Evolutionary conservation across 106 monocot species (phyloP), one percentile per base, ranked within the genome.

Genomic region (Chionographis japonica): DNA sequence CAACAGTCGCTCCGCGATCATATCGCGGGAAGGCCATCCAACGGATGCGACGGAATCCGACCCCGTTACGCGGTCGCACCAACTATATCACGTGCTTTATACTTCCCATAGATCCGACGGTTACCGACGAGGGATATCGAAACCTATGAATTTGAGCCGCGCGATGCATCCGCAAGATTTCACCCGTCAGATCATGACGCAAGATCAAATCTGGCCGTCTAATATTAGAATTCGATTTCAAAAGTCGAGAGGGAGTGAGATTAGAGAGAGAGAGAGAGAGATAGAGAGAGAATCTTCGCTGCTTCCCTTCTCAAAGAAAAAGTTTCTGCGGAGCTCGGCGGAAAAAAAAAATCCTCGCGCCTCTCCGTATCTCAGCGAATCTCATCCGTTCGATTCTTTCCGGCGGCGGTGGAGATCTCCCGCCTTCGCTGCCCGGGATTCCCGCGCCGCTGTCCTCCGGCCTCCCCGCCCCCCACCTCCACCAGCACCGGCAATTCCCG

Each of bases 141-240:
- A 4, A 20, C 20, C 68, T 74, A 80, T 74, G 69, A 80, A 80
- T 70, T 79, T n/a, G 3, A 50, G 43, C 74, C 75, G 42, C 56
- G 62, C 62, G 83, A 79, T 83, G 18, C 6, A 10, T 37, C 17
- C 7, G 42, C 35, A 2, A 2, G 38, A 27, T 58, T 19, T 5
- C 13, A 8, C 20, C 78, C 78, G 79, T 83, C 75, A 39, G 70
- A 71, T 70, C 11, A 4, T 0, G 14, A 35, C 11, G 27, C 3
- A 11, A 7, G 8, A 3, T 12, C 0, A 52, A 54, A 78, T 66
- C 74, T 4, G 4, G 6, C 74, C 74, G 78, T 83, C 53, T 42
- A 83, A 83, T 79, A 79, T 74, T 72, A 63, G 36, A 75, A 83
- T 83, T 83, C 62, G 68, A 79, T 72, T 84, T 84, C 54, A 62